Evolutionary conservation across 202 grass and related monocot genomes (phyloP).

Genomic region (Setaria viridis): DNA sequence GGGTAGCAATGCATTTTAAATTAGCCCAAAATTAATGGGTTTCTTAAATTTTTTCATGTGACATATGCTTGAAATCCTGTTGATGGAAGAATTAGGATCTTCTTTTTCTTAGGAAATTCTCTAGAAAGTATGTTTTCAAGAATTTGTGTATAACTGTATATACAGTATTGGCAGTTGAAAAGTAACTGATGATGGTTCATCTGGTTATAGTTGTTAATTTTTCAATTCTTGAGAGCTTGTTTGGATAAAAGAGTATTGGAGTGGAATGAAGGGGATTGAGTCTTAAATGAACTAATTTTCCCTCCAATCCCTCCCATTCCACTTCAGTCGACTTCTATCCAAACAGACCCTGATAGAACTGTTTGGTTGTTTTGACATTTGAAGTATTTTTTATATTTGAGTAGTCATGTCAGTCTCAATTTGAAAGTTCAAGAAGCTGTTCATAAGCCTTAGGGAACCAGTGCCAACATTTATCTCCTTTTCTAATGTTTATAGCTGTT

Average conservation of each 20-base stretch:
- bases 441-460: constrained; percentile 10
- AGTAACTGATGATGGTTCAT: constrained; percentile 38
- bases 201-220: constrained; percentile 5
- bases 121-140: constrained; percentile 1
- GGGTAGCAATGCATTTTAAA: constrained; percentile 6
- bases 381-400: constrained; percentile 10
- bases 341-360: background rate
- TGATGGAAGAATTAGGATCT: background rate
- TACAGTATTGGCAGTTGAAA: constrained; percentile 15
- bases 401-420: constrained; percentile 16
- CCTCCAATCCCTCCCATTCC: no score
- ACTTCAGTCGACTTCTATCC: no score
- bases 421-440: constrained; percentile 34
- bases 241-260: no score
- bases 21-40: background rate
- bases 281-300: no score
- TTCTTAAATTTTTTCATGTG: constrained; percentile 19
- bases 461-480: background rate
- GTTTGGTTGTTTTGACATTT: constrained; percentile 18
- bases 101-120: constrained; percentile 19
- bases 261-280: no score
- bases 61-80: constrained; percentile 14
- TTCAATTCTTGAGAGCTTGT: constrained; percentile 1
- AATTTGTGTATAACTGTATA: constrained; percentile 17
- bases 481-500: constrained; percentile 33